phyloP scores from a whole-genome alignment of 768 basidiomycete genomes.

The Cystobasidiopsis lactophilus region DNA sequence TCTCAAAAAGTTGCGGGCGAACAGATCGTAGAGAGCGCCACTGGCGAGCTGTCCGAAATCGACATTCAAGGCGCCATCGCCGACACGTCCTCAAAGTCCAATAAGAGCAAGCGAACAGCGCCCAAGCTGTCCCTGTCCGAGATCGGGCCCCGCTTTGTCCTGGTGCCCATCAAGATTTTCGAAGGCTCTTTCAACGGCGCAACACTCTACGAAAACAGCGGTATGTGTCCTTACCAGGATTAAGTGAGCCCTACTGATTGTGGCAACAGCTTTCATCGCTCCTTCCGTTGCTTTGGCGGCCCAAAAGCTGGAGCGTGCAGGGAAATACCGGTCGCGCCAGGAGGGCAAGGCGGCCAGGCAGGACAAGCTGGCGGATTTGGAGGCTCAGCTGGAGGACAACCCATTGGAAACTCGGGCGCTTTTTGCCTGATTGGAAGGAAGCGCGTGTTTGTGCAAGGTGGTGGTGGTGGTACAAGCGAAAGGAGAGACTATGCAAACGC shows the following conservation, averaged over 20 bases:
- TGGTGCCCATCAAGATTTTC: conserved; percentile 93
- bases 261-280: conserved; percentile 58
- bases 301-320: conserved; percentile 46
- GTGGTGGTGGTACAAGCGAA: too few relatives aligned
- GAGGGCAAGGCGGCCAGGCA: conserved; percentile 46
- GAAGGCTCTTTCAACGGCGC: conserved; percentile 92
- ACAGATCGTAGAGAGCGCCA: background rate
- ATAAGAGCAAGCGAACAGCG: conserved; percentile 31
- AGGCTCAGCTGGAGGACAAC: conserved; percentile 44
- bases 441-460: too few relatives aligned
- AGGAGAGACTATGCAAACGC: too few relatives aligned
- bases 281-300: conserved; percentile 58
- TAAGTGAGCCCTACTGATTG: background rate
- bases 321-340: conserved; percentile 63
- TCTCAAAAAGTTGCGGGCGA: too few relatives aligned
- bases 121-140: conserved; percentile 61
- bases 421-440: too few relatives aligned
- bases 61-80: conserved; percentile 13
- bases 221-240: conserved; percentile 20
- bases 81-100: conserved; percentile 1
- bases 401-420: background rate
- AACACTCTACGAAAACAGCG: conserved; percentile 86
- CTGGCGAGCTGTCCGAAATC: conserved; percentile 49
- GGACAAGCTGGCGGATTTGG: conserved; percentile 41
- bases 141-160: conserved; percentile 90